Percentiles rank a stretch among this genome's conserved stretches.
Conservation (phyloP, 768 basidiomycete species). For the Cubamyces sp. region DNA sequence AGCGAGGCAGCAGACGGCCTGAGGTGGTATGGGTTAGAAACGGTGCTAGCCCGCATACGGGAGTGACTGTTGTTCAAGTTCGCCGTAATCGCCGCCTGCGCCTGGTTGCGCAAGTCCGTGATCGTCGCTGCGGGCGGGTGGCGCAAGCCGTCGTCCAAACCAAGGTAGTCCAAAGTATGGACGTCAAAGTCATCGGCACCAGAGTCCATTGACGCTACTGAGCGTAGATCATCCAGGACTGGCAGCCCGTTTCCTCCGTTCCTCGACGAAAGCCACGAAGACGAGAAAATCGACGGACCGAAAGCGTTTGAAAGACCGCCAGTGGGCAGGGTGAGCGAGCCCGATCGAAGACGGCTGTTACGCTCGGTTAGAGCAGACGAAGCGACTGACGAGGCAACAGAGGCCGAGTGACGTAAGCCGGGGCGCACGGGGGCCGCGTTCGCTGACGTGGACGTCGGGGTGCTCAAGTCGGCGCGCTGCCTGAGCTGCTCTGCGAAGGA, state of each 20-base stretch:
- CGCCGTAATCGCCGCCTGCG: slow-evolving; percentile 87
- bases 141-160: slow-evolving; percentile 80
- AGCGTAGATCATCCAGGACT: slow-evolving; percentile 79
- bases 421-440: slow-evolving; percentile 59
- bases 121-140: slow-evolving; percentile 87
- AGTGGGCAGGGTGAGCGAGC: slow-evolving; percentile 86
- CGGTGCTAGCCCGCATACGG: slow-evolving; percentile 85
- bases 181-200: slow-evolving; percentile 88
- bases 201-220: slow-evolving; percentile 78
- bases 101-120: slow-evolving; percentile 85
- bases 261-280: slow-evolving; percentile 79
- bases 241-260: slow-evolving; percentile 62
- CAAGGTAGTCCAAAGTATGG: slow-evolving; percentile 95
- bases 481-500: slow-evolving; percentile 49
- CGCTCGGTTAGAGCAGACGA: slow-evolving; percentile 59
- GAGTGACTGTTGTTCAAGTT: slow-evolving; percentile 75
- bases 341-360: slow-evolving; percentile 87
- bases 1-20: slow-evolving; percentile 66
- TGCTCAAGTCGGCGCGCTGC: slow-evolving; percentile 41
- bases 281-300: slow-evolving; percentile 87
- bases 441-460: slow-evolving; percentile 41
- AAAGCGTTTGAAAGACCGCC: slow-evolving; percentile 79
- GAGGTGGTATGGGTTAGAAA: slow-evolving; percentile 88
- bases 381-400: slow-evolving; percentile 62
- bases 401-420: slow-evolving; percentile 74